Evolutionary conservation across 208 protist species (phyloP).

Genomic region (Wallacemonas collosoma): DNA sequence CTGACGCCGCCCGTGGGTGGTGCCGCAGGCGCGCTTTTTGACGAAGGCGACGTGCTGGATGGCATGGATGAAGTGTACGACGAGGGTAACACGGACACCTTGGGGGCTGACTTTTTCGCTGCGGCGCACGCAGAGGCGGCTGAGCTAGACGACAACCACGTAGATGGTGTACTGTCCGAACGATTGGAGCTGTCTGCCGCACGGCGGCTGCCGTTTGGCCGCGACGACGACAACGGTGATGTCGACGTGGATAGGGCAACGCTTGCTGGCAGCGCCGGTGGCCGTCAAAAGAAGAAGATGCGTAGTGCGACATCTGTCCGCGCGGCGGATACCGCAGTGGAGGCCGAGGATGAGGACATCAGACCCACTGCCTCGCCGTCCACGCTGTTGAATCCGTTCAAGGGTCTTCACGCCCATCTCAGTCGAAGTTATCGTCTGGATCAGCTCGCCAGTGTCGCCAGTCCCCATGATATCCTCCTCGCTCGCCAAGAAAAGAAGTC

Average conservation of each 20-base stretch:
- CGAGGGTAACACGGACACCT: too few species aligned
- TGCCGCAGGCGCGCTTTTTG: background rate
- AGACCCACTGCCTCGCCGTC: background rate
- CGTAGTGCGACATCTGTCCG: background rate
- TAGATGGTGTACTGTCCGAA: too few species aligned
- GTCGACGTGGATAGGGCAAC: background rate
- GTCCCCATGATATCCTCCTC: slow-evolving; percentile 44
- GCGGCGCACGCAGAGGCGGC: too few species aligned
- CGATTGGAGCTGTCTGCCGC: too few species aligned
- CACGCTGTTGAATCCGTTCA: slow-evolving; percentile 65
- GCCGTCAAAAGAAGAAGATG: background rate
- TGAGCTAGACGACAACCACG: too few species aligned
- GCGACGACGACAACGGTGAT: background rate
- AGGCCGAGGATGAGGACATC: background rate
- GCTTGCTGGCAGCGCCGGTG: background rate
- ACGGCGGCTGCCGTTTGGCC: too few species aligned
- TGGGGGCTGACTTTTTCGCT: too few species aligned
- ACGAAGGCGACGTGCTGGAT: background rate
- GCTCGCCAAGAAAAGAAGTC: slow-evolving; percentile 65
- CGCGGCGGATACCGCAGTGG: background rate
- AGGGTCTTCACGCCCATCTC: slow-evolving; percentile 56
- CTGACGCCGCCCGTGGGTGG: background rate
- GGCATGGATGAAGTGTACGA: background rate
- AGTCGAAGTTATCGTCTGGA: slow-evolving; percentile 78
- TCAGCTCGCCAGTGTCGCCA: slow-evolving; percentile 45